These are phyloP conservation scores for Psilocybe tampanensis DNA, from an alignment of 768 basidiomycete species.

Conservation along the genomic window DNA sequence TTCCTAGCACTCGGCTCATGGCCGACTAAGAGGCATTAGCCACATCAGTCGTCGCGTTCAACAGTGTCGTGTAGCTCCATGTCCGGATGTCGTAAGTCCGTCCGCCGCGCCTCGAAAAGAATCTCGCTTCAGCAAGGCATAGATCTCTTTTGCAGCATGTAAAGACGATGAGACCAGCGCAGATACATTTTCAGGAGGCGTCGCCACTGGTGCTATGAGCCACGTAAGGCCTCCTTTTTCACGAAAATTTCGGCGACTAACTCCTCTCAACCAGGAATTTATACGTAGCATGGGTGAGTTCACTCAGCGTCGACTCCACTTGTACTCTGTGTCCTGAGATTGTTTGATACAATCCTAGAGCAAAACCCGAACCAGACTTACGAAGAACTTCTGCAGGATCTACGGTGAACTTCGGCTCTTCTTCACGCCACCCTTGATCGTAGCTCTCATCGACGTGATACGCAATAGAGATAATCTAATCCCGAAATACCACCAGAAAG, in stretches of 20 bases:
- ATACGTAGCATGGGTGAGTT: slow-evolving; percentile 48
- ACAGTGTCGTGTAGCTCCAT: slow-evolving; percentile 48
- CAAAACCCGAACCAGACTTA: slow-evolving; percentile 64
- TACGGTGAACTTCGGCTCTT: slow-evolving; percentile 12
- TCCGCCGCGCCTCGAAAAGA: background rate
- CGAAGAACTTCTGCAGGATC: slow-evolving; percentile 50
- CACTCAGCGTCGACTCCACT: background rate
- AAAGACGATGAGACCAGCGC: slow-evolving; percentile 74
- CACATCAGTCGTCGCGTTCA: slow-evolving; percentile 38
- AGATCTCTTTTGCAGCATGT: slow-evolving; percentile 76
- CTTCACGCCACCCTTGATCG: too few relatives aligned
- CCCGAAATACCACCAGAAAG: slow-evolving; percentile 29
- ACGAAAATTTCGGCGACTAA: background rate
- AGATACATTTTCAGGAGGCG: slow-evolving; percentile 64
- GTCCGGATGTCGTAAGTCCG: slow-evolving; percentile 67
- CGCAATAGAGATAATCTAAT: slow-evolving; percentile 20
- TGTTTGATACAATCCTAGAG: slow-evolving; percentile 23
- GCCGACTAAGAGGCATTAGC: slow-evolving; percentile 45
- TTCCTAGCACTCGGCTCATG: slow-evolving; percentile 55
- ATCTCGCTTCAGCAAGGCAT: background rate
- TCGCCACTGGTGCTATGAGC: slow-evolving; percentile 80
- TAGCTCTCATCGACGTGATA: too few relatives aligned
- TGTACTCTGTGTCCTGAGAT: background rate
- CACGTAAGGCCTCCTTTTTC: slow-evolving; percentile 48
- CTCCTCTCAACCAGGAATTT: slow-evolving; percentile 53